Percentiles rank a stretch among this genome's conserved stretches.
phyloP scores from a whole-genome alignment of 208 protist genomes.

The Lotmaria passim region DNA sequence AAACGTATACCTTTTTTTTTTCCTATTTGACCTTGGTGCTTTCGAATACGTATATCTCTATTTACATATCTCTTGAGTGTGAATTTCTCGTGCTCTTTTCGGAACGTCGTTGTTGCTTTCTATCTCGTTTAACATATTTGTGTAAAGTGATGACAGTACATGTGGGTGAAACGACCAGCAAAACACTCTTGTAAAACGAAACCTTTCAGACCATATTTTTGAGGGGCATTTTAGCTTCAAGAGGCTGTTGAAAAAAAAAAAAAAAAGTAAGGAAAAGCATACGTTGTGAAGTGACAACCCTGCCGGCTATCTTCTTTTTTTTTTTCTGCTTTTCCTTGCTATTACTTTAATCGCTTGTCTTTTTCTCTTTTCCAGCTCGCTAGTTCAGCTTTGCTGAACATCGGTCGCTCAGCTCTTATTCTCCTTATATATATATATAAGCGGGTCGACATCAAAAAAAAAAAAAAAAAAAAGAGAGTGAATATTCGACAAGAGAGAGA shows the following conservation, averaged over 20 bases:
- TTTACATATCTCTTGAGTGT: background rate
- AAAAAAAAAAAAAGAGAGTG: background rate
- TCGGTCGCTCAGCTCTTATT: slow-evolving; percentile 1
- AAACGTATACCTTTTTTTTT: too few relatives aligned
- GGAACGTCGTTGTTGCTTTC: background rate
- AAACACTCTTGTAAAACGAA: too few relatives aligned
- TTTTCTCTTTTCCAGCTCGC: slow-evolving; percentile 2
- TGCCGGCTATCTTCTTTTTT: slow-evolving; percentile 6
- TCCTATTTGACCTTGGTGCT: background rate
- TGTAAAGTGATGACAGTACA: too few relatives aligned
- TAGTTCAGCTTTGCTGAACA: background rate
- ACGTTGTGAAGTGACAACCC: background rate
- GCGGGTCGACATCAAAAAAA: slow-evolving; percentile 15
- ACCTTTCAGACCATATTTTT: too few relatives aligned
- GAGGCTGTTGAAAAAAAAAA: background rate
- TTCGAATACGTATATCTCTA: background rate
- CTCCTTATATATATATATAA: background rate
- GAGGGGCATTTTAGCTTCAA: too few relatives aligned
- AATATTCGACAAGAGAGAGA: too few relatives aligned
- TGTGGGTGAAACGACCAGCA: too few relatives aligned
- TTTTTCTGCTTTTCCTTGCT: background rate
- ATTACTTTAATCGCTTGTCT: background rate
- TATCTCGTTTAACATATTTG: too few relatives aligned
- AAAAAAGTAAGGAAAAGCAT: background rate
- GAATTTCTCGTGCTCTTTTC: background rate